These are phyloP conservation scores for Globisporangium polare DNA, from an alignment of 352 stramenopile genomes.

Conservation along the genomic window DNA sequence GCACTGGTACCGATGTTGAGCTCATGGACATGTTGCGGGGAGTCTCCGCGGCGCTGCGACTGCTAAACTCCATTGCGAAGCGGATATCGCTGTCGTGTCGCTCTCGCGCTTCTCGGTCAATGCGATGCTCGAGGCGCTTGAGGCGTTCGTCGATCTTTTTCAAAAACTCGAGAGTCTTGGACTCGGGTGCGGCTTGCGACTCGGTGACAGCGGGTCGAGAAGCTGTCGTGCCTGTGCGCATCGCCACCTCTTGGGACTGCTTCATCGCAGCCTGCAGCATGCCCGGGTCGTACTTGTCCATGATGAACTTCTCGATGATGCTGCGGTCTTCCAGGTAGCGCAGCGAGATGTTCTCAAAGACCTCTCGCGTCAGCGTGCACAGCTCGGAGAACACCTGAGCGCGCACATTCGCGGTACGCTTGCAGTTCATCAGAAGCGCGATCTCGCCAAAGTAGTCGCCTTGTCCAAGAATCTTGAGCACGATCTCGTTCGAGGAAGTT, in stretches of 20 bases:
- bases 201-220: constrained; percentile 5
- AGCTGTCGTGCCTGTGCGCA: constrained; percentile 26
- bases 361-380: constrained; percentile 65
- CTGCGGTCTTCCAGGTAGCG: constrained; percentile 73
- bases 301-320: constrained; percentile 85
- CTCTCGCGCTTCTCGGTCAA: constrained; percentile 44
- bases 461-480: constrained; percentile 63
- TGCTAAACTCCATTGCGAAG: constrained; percentile 24
- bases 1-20: neutral
- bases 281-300: constrained; percentile 75
- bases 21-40: constrained; percentile 8
- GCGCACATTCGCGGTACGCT: constrained; percentile 74
- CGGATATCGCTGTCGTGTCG: constrained; percentile 47
- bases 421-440: constrained; percentile 80
- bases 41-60: constrained; percentile 7
- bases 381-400: constrained; percentile 71
- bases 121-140: constrained; percentile 37
- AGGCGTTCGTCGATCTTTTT: constrained; percentile 49
- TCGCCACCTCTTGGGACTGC: constrained; percentile 64
- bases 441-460: constrained; percentile 85
- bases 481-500: constrained; percentile 35
- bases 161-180: constrained; percentile 34
- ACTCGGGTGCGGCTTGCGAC: constrained; percentile 4
- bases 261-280: constrained; percentile 78
- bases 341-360: constrained; percentile 73